Evolutionary conservation across 2,329 filamentous ascomycete species (phyloP).

Genomic region (Lasiodiplodia sp.): DNA sequence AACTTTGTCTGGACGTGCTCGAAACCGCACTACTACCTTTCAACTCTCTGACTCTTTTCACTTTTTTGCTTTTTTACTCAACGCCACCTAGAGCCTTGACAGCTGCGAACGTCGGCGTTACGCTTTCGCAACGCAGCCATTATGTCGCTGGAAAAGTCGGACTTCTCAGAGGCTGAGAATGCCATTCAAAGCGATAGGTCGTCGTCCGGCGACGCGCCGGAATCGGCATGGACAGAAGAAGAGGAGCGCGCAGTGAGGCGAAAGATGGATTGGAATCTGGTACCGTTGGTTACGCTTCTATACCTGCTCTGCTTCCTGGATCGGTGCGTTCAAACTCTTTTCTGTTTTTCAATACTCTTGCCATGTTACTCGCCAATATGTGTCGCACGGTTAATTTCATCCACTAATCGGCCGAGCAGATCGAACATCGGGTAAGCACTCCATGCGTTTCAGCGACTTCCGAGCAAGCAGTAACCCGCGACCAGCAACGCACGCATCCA

Average conservation of each 20-base stretch:
- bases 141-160: slow-evolving; percentile 4
- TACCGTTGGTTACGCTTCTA: slow-evolving; percentile 61
- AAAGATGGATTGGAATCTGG: slow-evolving; percentile 61
- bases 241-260: slow-evolving; percentile 59
- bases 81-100: neutral
- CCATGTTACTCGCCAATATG: neutral
- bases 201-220: slow-evolving; percentile 33
- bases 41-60: no score
- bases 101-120: neutral
- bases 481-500: slow-evolving; percentile 53
- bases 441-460: neutral
- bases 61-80: neutral
- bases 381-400: neutral
- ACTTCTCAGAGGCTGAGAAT: slow-evolving; percentile 8
- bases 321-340: slow-evolving; percentile 31
- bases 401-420: neutral
- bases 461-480: neutral
- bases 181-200: slow-evolving; percentile 12
- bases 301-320: slow-evolving; percentile 63
- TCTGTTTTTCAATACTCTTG: neutral
- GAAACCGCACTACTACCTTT: no score
- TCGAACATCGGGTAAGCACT: slow-evolving; percentile 23
- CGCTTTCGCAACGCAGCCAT: neutral
- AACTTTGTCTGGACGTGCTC: neutral
- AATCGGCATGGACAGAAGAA: slow-evolving; percentile 58